Conservation (phyloP, 2,329 filamentous ascomycete species). For the Leptoxyphium fumago region DNA sequence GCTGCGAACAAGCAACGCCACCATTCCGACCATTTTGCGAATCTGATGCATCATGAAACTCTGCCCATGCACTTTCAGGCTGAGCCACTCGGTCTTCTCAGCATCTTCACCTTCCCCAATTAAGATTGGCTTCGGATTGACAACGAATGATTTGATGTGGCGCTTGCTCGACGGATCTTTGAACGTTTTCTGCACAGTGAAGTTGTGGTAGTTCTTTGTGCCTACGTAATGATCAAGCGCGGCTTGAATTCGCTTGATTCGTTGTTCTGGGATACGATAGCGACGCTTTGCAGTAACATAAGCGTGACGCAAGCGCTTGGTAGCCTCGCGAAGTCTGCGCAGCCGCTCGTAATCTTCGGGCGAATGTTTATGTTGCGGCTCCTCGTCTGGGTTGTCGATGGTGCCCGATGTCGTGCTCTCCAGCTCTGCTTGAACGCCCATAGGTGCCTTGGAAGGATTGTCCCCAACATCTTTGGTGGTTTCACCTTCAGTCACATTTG, state of each 20-base stretch:
- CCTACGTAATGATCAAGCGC: slow-evolving; percentile 64
- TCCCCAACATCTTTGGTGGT: neutral
- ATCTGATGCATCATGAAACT: slow-evolving; percentile 99
- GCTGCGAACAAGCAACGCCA: slow-evolving; percentile 67
- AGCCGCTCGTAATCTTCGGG: slow-evolving; percentile 9
- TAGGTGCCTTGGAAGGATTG: neutral
- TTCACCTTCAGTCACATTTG: slow-evolving; percentile 10
- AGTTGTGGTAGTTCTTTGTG: slow-evolving; percentile 92
- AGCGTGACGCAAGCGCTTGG: slow-evolving; percentile 53
- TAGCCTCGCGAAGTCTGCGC: slow-evolving; percentile 26
- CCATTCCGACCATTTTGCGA: slow-evolving; percentile 96
- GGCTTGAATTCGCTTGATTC: slow-evolving; percentile 60
- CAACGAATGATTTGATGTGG: slow-evolving; percentile 81
- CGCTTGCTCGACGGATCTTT: slow-evolving; percentile 74
- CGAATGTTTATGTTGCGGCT: neutral
- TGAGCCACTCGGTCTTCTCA: slow-evolving; percentile 82
- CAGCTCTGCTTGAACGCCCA: neutral
- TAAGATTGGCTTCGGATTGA: slow-evolving; percentile 47
- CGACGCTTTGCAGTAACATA: slow-evolving; percentile 70
- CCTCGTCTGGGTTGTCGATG: slow-evolving; percentile 3
- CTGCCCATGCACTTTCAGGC: slow-evolving; percentile 89
- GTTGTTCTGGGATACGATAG: slow-evolving; percentile 63
- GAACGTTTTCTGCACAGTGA: slow-evolving; percentile 77
- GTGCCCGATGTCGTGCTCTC: slow-evolving; percentile 1
- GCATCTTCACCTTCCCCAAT: slow-evolving; percentile 19